phyloP scores from a whole-genome alignment of 768 basidiomycete species.

The Boletus sensibilis region DNA sequence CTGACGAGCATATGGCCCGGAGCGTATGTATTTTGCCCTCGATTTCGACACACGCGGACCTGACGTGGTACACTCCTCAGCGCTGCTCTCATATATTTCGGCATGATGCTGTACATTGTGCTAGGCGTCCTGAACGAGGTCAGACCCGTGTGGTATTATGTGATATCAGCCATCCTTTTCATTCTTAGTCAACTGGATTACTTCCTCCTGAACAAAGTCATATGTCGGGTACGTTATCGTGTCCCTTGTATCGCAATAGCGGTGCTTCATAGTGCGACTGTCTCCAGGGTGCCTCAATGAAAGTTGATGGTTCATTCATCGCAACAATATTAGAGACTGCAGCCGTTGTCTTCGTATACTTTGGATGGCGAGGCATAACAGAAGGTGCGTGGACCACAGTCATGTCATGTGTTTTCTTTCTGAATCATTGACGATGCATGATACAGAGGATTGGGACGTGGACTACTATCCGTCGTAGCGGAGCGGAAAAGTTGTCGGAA shows the following conservation, averaged over 20 bases:
- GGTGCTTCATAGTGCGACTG: slow-evolving; percentile 9
- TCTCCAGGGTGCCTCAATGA: slow-evolving; percentile 56
- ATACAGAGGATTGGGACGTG: slow-evolving; percentile 50
- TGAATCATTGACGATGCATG: neutral
- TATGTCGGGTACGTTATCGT: slow-evolving; percentile 58
- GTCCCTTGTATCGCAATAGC: neutral
- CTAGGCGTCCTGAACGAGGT: slow-evolving; percentile 72
- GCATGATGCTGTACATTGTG: slow-evolving; percentile 80
- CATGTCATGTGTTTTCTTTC: neutral
- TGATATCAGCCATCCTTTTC: slow-evolving; percentile 73
- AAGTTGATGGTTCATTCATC: slow-evolving; percentile 85
- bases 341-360: slow-evolving; percentile 62
- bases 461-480: slow-evolving; percentile 45
- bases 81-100: slow-evolving; percentile 66
- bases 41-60: neutral
- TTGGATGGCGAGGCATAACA: slow-evolving; percentile 87
- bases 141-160: slow-evolving; percentile 77
- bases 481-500: neutral
- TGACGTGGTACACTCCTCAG: slow-evolving; percentile 32
- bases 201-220: slow-evolving; percentile 74
- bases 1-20: slow-evolving; percentile 80
- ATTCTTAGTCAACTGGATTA: slow-evolving; percentile 78
- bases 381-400: slow-evolving; percentile 58
- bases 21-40: slow-evolving; percentile 45
- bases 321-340: slow-evolving; percentile 83